Conservation (phyloP, 2,329 filamentous ascomycete species). For the Pyricularia grisea region DNA sequence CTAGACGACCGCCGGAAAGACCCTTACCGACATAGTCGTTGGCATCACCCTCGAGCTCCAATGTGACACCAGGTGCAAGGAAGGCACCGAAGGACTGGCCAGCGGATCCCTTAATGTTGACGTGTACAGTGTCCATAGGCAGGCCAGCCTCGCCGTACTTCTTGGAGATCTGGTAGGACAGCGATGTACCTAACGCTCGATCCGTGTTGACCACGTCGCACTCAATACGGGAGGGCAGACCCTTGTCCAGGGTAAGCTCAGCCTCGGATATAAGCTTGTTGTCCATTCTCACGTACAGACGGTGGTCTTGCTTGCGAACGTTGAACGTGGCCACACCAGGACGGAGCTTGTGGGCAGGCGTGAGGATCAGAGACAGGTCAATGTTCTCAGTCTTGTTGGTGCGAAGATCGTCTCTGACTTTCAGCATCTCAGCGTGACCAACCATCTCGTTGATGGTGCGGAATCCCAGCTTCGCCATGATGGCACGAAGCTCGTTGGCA, state of each 20-base stretch:
- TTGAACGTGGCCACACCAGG: conserved; percentile 96
- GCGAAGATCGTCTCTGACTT: conserved; percentile 78
- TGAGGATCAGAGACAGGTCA: conserved; percentile 84
- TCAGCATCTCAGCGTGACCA: conserved; percentile 78
- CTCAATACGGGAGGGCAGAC: conserved; percentile 84
- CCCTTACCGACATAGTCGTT: conserved; percentile 98
- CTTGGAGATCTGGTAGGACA: conserved; percentile 94
- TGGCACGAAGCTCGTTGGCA: conserved; percentile 88
- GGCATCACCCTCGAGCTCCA: conserved; percentile 90
- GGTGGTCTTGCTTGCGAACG: conserved; percentile 94
- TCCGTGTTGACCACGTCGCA: conserved; percentile 96
- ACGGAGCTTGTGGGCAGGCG: conserved; percentile 89
- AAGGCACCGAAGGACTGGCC: conserved; percentile 95
- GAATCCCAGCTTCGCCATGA: conserved; percentile 94
- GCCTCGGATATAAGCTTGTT: conserved; percentile 97
- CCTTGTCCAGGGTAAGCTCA: conserved; percentile 89
- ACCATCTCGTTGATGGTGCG: conserved; percentile 98
- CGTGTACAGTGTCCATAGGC: conserved; percentile 87
- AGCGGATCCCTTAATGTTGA: conserved; percentile 92
- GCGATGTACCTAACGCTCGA: conserved; percentile 82
- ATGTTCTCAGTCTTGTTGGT: conserved; percentile 88
- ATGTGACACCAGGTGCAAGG: conserved; percentile 83
- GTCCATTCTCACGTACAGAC: conserved; percentile 83
- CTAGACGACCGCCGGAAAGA: conserved; percentile 83
- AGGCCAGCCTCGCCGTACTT: conserved; percentile 82